Evolutionary conservation across 1,284 basidiomycete species (phyloP).

Genomic region (Fomitopsis palustris): DNA sequence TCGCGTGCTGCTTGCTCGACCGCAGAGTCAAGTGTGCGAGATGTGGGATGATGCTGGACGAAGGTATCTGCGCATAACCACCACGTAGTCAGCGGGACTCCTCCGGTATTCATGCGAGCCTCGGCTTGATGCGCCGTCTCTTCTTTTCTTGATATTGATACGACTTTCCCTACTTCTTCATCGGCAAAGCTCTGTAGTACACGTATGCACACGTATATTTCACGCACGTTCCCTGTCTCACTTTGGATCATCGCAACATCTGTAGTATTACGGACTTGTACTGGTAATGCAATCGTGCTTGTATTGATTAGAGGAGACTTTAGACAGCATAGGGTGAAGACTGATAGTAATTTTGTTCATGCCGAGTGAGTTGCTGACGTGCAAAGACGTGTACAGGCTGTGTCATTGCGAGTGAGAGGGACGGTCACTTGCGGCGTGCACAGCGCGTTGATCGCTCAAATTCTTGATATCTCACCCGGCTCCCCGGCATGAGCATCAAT

Average conservation of each 20-base stretch:
- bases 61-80: constrained; percentile 33
- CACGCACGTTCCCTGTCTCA: no score
- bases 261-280: no score
- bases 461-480: no score
- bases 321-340: no score
- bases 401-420: neutral
- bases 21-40: constrained; percentile 60
- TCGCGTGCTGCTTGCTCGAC: constrained; percentile 72
- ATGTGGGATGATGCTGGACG: constrained; percentile 39
- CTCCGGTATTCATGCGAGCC: neutral
- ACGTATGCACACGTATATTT: no score
- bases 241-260: no score
- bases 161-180: neutral
- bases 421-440: neutral
- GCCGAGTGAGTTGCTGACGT: neutral
- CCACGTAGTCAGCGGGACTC: neutral
- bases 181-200: no score
- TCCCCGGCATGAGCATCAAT: no score
- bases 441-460: neutral
- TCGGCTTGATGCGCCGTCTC: neutral
- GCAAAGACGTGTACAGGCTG: neutral
- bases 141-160: neutral
- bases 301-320: no score
- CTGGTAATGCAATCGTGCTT: no score
- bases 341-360: no score